A percentile compares a stretch with the other conserved stretches of the same genome.
phyloP scores from a whole-genome alignment of 2,329 filamentous ascomycete genomes.

The Microdochium bolleyi region DNA sequence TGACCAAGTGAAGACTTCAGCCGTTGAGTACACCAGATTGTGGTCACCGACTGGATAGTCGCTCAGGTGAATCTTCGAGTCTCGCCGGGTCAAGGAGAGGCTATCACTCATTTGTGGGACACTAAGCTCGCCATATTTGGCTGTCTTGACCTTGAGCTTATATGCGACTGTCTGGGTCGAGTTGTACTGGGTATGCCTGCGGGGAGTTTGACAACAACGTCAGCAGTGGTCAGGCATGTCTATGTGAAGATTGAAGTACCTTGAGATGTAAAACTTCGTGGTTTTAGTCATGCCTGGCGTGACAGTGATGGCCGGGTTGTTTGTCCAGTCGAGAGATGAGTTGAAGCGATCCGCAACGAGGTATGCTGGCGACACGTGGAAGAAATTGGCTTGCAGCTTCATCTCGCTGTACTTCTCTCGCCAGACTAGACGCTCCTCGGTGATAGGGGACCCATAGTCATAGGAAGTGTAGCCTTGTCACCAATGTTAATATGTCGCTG shows the following conservation, averaged over 20 bases:
- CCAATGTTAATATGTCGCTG: too few relatives aligned
- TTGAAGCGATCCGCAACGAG: too few relatives aligned
- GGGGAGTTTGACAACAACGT: too few relatives aligned
- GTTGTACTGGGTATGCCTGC: conserved; percentile 5
- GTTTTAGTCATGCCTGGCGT: conserved; percentile 10
- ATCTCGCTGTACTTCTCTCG: conserved; percentile 75
- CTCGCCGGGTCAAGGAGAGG: conserved; percentile 33
- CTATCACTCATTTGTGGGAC: too few relatives aligned
- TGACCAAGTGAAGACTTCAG: conserved; percentile 55
- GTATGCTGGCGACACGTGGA: conserved; percentile 30
- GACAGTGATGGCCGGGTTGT: conserved; percentile 39
- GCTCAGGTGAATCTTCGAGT: conserved; percentile 60
- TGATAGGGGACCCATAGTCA: conserved; percentile 51
- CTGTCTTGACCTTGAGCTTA: conserved; percentile 11
- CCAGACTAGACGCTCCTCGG: conserved; percentile 58
- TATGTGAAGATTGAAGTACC: conserved; percentile 4
- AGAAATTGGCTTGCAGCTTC: conserved; percentile 69
- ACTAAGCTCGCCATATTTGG: too few relatives aligned
- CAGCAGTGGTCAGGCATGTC: neutral
- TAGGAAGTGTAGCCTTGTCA: conserved; percentile 45
- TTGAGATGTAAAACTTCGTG: conserved; percentile 7
- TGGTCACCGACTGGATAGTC: conserved; percentile 55
- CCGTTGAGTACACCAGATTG: conserved; percentile 58
- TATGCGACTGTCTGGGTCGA: conserved; percentile 11
- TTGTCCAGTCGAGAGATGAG: conserved; percentile 27